Conservation (phyloP, 805 yeast species). For the Pichia nanzhaoensis region DNA sequence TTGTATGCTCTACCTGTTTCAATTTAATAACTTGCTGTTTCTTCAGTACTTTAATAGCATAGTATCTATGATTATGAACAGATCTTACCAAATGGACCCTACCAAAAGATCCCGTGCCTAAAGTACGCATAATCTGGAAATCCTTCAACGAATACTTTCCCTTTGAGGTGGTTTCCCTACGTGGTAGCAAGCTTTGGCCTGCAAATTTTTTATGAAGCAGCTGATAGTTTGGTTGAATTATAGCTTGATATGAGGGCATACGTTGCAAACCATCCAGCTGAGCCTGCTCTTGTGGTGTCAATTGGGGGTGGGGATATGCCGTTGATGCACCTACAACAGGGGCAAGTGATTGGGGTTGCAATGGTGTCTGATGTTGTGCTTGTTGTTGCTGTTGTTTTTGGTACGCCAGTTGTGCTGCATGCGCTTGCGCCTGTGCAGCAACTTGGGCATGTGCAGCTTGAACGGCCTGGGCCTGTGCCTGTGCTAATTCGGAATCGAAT, state of each 20-base stretch:
- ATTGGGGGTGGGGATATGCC: too few species aligned
- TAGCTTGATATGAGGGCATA: constrained; percentile 32
- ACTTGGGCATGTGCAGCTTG: constrained; percentile 22
- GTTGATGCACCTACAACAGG: too few species aligned
- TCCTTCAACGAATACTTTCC: constrained; percentile 53
- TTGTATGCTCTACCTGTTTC: constrained; percentile 60
- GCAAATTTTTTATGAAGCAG: constrained; percentile 24
- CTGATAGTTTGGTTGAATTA: constrained; percentile 29
- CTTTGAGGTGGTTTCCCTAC: constrained; percentile 39
- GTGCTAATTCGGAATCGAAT: background rate
- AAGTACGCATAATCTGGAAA: constrained; percentile 49
- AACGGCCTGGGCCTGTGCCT: background rate
- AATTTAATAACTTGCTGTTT: constrained; percentile 52
- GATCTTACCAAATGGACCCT: constrained; percentile 53
- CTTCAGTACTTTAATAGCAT: constrained; percentile 53
- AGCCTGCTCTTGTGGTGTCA: constrained; percentile 24
- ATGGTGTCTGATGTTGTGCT: constrained; percentile 6
- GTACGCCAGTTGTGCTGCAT: background rate
- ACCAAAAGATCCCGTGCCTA: constrained; percentile 59
- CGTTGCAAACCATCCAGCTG: constrained; percentile 27
- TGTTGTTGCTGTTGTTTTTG: constrained; percentile 2
- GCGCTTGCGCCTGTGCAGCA: background rate
- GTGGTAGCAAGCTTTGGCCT: constrained; percentile 26
- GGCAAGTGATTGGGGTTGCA: constrained; percentile 6
- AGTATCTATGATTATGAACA: constrained; percentile 52